Evolutionary conservation across 768 basidiomycete species (phyloP), one percentile per base, ranked within the genome.

Genomic region (Hemileccinum impolitum): DNA sequence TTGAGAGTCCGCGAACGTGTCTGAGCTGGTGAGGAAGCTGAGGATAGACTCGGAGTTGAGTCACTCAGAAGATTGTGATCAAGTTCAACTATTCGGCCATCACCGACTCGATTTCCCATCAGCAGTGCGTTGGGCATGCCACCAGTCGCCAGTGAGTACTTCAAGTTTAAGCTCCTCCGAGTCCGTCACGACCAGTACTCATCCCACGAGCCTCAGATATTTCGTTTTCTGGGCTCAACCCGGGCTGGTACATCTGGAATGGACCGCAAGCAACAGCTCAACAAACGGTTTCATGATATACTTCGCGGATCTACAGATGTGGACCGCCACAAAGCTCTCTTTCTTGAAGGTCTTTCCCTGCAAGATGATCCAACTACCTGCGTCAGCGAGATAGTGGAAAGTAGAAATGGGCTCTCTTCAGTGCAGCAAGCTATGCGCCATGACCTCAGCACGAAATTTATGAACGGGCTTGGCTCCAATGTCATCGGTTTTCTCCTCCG

Each of bases 311-410:
- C 58, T 34, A 48, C 47, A 1, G 15, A 39, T 2, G 32, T 77
- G 2, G 57, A 65, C 3, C 43, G 57, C 23, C 48, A 55, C 14
- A 70, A 69, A 19, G n/a, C 41, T 4, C 38, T 15, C 12, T 81
- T 82, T 51, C 62, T 81, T 3, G 72, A 82, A 47, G 76, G 72
- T 6, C 62, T 82, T 21, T 74, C 60, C 56, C 47, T 51, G 5
- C 74, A 76, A 45, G 56, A 62, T 4, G 74, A 79, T 28, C 62
- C 72, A 6, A 55, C 62, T 0, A 40, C 52, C 0, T 77, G 75
- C 52, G 51, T 77, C 39, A 55, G 64, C 52, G 69, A 62, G 14
- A 61, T 82, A 6, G 61, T 71, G 8, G 60, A 55, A 14, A 72
- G 69, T 50, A 43, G 54, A 4, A 35, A 54, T 2, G 81, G 79